phyloP scores from a whole-genome alignment of 139 green algal species.

The Zygnema circumcarinatum region DNA sequence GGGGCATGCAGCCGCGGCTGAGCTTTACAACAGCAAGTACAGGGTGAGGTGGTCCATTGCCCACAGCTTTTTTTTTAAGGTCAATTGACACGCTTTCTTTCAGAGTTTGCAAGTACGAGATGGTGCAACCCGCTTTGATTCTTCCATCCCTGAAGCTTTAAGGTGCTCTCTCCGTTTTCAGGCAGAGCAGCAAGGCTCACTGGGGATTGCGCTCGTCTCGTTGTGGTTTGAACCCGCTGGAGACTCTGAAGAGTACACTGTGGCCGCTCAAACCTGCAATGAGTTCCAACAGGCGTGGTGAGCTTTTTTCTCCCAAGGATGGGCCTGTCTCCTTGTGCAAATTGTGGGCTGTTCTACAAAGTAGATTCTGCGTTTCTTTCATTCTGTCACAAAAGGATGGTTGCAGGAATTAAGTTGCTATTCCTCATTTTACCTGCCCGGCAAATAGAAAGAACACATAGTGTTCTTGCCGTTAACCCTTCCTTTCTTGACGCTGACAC shows the following conservation, averaged over 20 bases:
- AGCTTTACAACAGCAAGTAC: conserved; percentile 63
- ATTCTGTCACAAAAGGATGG: too few relatives aligned
- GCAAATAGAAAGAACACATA: too few relatives aligned
- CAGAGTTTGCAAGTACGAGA: conserved; percentile 54
- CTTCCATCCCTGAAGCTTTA: conserved; percentile 9
- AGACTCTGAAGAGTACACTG: conserved; percentile 38
- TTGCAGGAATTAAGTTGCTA: too few relatives aligned
- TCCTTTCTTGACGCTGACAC: too few relatives aligned
- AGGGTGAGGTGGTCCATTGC: conserved; percentile 25
- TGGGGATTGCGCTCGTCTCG: conserved; percentile 64
- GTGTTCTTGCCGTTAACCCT: too few relatives aligned
- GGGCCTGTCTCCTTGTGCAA: too few relatives aligned
- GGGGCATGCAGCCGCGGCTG: conserved; percentile 60
- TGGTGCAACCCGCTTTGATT: not conserved
- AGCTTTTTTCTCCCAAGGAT: conserved; percentile 28
- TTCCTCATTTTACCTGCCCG: too few relatives aligned
- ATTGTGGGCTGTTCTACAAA: too few relatives aligned
- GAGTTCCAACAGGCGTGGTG: conserved; percentile 65
- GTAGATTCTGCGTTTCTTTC: too few relatives aligned
- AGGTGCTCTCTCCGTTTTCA: conserved; percentile 60
- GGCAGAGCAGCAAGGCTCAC: conserved; percentile 61
- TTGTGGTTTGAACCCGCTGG: conserved; percentile 64
- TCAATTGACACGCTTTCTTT: not conserved
- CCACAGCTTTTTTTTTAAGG: conserved; percentile 5
- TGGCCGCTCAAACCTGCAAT: conserved; percentile 58